Conservation (phyloP, 2,329 filamentous ascomycete species). For the Cercospora beticola region DNA sequence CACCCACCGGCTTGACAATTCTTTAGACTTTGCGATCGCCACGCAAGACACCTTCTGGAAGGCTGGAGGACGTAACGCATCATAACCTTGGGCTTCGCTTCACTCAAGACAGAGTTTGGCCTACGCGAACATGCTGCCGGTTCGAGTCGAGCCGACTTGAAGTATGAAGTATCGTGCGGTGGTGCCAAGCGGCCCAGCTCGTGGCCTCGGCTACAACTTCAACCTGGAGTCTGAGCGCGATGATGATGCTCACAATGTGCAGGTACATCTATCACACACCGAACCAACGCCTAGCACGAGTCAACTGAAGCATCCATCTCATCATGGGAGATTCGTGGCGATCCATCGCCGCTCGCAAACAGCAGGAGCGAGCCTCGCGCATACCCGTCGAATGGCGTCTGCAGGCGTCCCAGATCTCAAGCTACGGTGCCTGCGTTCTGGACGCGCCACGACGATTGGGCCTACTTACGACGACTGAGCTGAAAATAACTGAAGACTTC, state of each 20-base stretch:
- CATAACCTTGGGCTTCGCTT: neutral
- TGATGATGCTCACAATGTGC: neutral
- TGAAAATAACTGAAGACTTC: slow-evolving; percentile 57
- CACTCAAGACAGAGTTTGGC: neutral
- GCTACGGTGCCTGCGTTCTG: slow-evolving; percentile 41
- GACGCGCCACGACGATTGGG: slow-evolving; percentile 55
- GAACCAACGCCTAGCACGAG: neutral
- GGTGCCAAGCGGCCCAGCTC: neutral
- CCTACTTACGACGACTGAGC: slow-evolving; percentile 51
- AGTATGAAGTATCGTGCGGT: neutral
- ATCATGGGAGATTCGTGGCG: slow-evolving; percentile 43
- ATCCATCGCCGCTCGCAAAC: slow-evolving; percentile 42
- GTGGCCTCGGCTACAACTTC: neutral
- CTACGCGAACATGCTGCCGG: neutral
- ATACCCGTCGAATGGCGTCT: slow-evolving; percentile 51
- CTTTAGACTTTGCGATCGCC: neutral
- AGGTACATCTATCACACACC: neutral
- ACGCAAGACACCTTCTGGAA: neutral
- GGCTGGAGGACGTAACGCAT: neutral
- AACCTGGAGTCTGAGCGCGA: neutral
- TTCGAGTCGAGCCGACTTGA: neutral
- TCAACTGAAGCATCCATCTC: neutral
- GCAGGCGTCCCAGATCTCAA: slow-evolving; percentile 24
- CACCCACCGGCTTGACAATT: neutral
- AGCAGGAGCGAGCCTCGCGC: slow-evolving; percentile 42